Percentiles rank a stretch among this genome's conserved stretches.
Evolutionary conservation across 148 eudicot genomes (phyloP).

Genomic region (Vaccinium darrowii): DNA sequence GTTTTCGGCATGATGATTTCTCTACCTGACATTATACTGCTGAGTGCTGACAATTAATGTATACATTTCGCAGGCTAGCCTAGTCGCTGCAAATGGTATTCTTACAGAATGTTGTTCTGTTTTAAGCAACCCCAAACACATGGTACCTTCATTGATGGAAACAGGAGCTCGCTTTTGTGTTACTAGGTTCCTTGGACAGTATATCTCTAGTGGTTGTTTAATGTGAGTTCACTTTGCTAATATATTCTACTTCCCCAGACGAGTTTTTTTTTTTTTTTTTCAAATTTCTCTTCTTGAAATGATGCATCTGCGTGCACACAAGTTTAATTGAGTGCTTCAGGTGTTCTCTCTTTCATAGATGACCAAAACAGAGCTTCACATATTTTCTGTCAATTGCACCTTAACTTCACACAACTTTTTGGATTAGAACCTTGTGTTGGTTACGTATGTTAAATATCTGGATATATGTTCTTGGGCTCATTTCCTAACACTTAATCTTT

Average conservation of each 20-base stretch:
- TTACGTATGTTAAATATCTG: neutral
- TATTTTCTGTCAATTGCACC: neutral
- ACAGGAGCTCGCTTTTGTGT: constrained; percentile 68
- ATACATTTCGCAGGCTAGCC: constrained; percentile 60
- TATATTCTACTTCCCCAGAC: neutral
- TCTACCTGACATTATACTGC: neutral
- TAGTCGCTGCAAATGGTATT: constrained; percentile 63
- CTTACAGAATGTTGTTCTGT: constrained; percentile 41
- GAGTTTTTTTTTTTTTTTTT: neutral
- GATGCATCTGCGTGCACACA: neutral
- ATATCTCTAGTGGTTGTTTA: constrained; percentile 67
- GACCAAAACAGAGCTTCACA: neutral
- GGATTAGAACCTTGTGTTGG: neutral
- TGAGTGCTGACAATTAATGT: neutral
- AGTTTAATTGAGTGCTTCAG: neutral
- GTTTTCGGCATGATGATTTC: neutral
- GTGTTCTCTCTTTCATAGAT: neutral
- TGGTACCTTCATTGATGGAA: constrained; percentile 73
- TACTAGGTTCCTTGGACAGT: constrained; percentile 53
- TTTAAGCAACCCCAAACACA: constrained; percentile 69
- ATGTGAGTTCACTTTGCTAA: constrained; percentile 49
- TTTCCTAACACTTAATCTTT: neutral
- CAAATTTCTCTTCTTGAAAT: neutral
- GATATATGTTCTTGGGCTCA: neutral
- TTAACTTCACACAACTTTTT: neutral